Evolutionary conservation across 2,329 filamentous ascomycete species (phyloP).

Genomic region (Kalaharituber pfeilii): DNA sequence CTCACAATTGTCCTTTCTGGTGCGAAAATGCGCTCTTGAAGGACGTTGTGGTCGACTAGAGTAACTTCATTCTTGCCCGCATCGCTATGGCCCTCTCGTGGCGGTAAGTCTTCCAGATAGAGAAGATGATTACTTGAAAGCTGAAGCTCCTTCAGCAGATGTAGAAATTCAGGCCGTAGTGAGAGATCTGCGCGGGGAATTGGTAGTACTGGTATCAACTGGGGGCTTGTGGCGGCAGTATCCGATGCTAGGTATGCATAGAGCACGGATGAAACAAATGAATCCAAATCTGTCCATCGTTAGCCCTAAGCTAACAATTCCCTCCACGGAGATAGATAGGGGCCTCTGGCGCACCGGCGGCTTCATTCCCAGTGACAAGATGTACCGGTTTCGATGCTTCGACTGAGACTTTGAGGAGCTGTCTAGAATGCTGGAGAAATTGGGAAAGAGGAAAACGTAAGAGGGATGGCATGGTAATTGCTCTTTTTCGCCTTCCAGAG

Average conservation of each 20-base stretch:
- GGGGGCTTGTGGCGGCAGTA: slow-evolving; percentile 36
- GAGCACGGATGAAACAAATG: slow-evolving; percentile 54
- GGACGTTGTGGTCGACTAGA: slow-evolving; percentile 65
- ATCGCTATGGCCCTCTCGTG: background rate
- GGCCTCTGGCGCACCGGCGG: slow-evolving; percentile 37
- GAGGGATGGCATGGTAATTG: background rate
- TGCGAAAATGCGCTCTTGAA: slow-evolving; percentile 42
- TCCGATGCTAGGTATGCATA: slow-evolving; percentile 49
- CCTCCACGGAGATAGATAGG: background rate
- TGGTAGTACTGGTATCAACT: slow-evolving; percentile 50
- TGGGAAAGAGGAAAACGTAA: slow-evolving; percentile 8
- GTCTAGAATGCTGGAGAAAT: slow-evolving; percentile 12
- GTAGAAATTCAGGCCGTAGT: slow-evolving; percentile 54
- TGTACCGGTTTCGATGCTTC: slow-evolving; percentile 32
- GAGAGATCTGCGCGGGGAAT: slow-evolving; percentile 48
- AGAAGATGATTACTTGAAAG: slow-evolving; percentile 45
- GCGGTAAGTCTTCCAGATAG: slow-evolving; percentile 41
- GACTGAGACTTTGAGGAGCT: slow-evolving; percentile 9
- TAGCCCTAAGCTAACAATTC: slow-evolving; percentile 1
- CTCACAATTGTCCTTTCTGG: slow-evolving; percentile 32
- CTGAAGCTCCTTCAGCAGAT: slow-evolving; percentile 44
- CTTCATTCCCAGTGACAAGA: slow-evolving; percentile 51
- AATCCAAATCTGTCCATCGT: slow-evolving; percentile 51
- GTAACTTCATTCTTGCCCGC: slow-evolving; percentile 11
- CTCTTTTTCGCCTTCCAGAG: no score